A percentile compares a stretch with the other conserved stretches of the same genome.
Evolutionary conservation across 2,329 filamentous ascomycete genomes (phyloP).

Genomic region (Aspergillus floridensis): DNA sequence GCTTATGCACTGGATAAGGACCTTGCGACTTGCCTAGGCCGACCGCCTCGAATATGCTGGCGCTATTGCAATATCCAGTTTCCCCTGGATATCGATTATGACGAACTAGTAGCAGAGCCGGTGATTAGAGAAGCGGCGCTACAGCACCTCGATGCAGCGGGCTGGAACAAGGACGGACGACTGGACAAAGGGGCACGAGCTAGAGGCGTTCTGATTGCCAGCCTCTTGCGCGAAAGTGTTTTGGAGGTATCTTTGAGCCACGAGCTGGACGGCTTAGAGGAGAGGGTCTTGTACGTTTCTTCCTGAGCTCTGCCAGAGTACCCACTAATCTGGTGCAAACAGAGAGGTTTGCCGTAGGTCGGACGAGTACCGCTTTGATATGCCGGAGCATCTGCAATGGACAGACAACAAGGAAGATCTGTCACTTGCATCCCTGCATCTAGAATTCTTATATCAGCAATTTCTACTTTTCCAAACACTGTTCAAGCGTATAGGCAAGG

Average conservation of each 20-base stretch:
- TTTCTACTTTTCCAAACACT: slow-evolving; percentile 21
- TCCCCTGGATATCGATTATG: slow-evolving; percentile 22
- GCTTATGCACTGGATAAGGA: slow-evolving; percentile 47
- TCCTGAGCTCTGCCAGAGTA: background rate
- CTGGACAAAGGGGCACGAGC: slow-evolving; percentile 11
- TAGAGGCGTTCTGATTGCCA: slow-evolving; percentile 11
- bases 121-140: slow-evolving; percentile 11
- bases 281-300: slow-evolving; percentile 4
- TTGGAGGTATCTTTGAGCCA: slow-evolving; percentile 19
- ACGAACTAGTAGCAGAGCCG: slow-evolving; percentile 17
- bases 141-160: slow-evolving; percentile 16
- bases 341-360: background rate
- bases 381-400: slow-evolving; percentile 11
- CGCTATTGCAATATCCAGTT: slow-evolving; percentile 33
- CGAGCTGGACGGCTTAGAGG: background rate
- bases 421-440: slow-evolving; percentile 4
- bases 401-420: background rate
- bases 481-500: slow-evolving; percentile 13
- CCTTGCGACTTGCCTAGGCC: slow-evolving; percentile 46
- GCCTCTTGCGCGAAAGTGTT: slow-evolving; percentile 21
- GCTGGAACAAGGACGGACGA: slow-evolving; percentile 23
- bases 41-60: slow-evolving; percentile 43
- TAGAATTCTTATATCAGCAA: slow-evolving; percentile 22
- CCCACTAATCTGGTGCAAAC: background rate
- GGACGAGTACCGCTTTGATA: background rate